These are phyloP conservation scores for Cokeromyces recurvatus DNA, from an alignment of 371 early-diverging fungal species.

Conservation along the genomic window DNA sequence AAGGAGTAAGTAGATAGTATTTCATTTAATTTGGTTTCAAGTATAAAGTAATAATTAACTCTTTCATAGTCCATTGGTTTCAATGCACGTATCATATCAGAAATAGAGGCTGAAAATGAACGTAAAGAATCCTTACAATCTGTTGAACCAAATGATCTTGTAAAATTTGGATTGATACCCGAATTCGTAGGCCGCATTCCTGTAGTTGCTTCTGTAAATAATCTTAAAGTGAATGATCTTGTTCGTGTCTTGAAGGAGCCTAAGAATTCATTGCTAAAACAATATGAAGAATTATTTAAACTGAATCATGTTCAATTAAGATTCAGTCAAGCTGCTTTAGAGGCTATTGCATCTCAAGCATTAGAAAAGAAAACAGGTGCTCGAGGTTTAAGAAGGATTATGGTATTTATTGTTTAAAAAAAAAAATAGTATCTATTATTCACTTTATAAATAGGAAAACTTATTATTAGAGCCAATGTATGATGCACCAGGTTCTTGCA, in stretches of 20 bases:
- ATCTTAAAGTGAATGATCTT: constrained; percentile 65
- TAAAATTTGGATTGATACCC: constrained; percentile 86
- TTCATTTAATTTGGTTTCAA: neutral
- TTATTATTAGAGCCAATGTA: constrained; percentile 77
- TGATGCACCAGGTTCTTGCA: constrained; percentile 72
- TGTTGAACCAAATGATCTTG: constrained; percentile 59
- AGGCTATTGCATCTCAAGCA: constrained; percentile 69
- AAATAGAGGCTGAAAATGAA: constrained; percentile 9
- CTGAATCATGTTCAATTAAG: constrained; percentile 59
- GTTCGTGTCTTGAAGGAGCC: constrained; percentile 82
- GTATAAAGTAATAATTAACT: constrained; percentile 45
- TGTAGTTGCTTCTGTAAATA: constrained; percentile 79
- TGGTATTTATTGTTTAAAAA: constrained; percentile 35
- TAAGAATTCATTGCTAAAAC: constrained; percentile 78
- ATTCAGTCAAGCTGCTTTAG: constrained; percentile 70
- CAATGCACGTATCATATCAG: constrained; percentile 54
- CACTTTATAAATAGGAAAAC: constrained; percentile 58
- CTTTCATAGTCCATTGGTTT: constrained; percentile 67
- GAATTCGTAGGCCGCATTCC: constrained; percentile 90
- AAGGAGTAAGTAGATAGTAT: constrained; percentile 47
- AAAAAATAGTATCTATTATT: neutral
- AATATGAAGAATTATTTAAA: constrained; percentile 75
- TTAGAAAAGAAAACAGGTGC: constrained; percentile 86
- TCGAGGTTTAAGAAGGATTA: constrained; percentile 81
- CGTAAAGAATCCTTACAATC: constrained; percentile 9